Percentiles rank a stretch among this genome's conserved stretches.
phyloP scores from a whole-genome alignment of 148 eudicot genomes.

The Heliosperma pusillum region DNA sequence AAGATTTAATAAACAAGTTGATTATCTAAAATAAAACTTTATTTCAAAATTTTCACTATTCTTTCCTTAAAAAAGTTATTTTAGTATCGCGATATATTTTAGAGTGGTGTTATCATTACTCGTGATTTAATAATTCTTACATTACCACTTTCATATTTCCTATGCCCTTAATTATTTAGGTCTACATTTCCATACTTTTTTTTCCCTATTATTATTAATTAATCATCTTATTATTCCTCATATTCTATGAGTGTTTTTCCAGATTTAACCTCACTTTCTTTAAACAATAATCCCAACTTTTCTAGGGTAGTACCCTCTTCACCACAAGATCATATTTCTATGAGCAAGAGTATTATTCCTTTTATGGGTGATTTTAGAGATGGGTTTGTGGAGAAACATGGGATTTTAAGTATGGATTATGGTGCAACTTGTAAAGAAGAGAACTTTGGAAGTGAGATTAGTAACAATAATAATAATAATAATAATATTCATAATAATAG shows the following conservation, averaged over 20 bases:
- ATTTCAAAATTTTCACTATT: constrained; percentile 17
- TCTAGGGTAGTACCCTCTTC: constrained; percentile 6
- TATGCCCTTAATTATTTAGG: not conserved
- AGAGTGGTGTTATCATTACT: too few relatives aligned
- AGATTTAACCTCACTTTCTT: constrained; percentile 30
- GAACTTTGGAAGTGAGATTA: constrained; percentile 4
- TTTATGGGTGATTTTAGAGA: constrained; percentile 15
- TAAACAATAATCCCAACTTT: constrained; percentile 21
- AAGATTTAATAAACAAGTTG: not conserved
- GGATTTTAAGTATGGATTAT: too few relatives aligned
- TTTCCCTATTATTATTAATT: too few relatives aligned
- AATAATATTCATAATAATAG: not conserved
- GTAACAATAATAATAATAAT: not conserved
- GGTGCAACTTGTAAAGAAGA: constrained; percentile 20
- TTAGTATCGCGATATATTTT: too few relatives aligned
- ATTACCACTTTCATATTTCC: constrained; percentile 3
- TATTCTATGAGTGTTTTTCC: constrained; percentile 24
- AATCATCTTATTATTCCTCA: too few relatives aligned
- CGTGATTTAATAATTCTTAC: not conserved
- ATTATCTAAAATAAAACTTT: constrained; percentile 28
- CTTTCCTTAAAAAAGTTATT: too few relatives aligned
- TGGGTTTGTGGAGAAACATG: too few relatives aligned
- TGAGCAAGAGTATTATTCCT: constrained; percentile 16
- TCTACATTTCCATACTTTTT: not conserved
- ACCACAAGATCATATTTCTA: not conserved